These are phyloP conservation scores for Pisolithus thermaeus DNA, from an alignment of 1,284 basidiomycete genomes.

Conservation along the genomic window DNA sequence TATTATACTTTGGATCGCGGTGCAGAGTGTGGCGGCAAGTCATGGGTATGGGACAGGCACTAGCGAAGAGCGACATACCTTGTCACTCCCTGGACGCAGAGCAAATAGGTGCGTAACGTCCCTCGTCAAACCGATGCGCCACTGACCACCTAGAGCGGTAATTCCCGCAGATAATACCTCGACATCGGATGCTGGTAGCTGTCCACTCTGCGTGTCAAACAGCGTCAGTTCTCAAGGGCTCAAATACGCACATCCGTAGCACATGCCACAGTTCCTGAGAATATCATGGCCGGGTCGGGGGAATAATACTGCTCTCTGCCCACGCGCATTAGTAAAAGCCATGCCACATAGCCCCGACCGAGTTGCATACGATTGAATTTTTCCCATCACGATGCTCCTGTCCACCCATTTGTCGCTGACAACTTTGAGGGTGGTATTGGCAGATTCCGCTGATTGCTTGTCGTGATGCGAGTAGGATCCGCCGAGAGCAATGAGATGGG, in stretches of 20 bases:
- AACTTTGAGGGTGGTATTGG: conserved; percentile 21
- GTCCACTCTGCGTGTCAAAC: conserved; percentile 7
- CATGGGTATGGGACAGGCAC: neutral
- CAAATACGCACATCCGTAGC: conserved; percentile 49
- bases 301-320: conserved; percentile 59
- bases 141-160: conserved; percentile 76
- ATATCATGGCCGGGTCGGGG: conserved; percentile 69
- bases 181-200: conserved; percentile 58
- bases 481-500: conserved; percentile 31
- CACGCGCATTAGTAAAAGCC: neutral
- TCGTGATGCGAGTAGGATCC: conserved; percentile 17
- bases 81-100: conserved; percentile 42
- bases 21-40: neutral
- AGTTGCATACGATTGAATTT: conserved; percentile 48
- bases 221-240: neutral
- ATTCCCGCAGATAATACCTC: conserved; percentile 74
- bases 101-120: conserved; percentile 86
- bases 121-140: conserved; percentile 65
- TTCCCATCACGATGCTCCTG: conserved; percentile 52
- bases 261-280: conserved; percentile 76
- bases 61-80: conserved; percentile 22
- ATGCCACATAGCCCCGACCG: neutral
- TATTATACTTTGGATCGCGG: conserved; percentile 36
- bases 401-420: conserved; percentile 68
- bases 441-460: conserved; percentile 3